Evolutionary conservation across 2,329 filamentous ascomycete genomes (phyloP).

Genomic region (Cercospora sojina): DNA sequence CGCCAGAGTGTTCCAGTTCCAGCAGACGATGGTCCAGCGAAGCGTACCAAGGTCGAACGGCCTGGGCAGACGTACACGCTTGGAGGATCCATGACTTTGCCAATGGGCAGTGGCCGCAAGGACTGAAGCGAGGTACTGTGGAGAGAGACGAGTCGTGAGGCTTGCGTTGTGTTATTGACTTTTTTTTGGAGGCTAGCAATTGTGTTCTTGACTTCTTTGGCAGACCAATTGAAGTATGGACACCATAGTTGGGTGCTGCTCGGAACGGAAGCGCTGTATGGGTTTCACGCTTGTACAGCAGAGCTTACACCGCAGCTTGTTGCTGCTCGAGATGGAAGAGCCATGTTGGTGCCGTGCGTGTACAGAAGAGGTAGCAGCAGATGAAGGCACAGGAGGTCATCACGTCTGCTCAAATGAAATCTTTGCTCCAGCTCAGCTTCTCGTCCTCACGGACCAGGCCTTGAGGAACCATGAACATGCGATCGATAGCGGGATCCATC

Average conservation of each 20-base stretch:
- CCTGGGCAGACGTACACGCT: neutral
- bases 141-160: neutral
- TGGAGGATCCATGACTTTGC: constrained; percentile 3
- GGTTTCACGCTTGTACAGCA: neutral
- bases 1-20: neutral
- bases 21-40: neutral
- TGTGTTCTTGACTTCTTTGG: neutral
- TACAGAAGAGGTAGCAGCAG: neutral
- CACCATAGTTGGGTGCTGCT: neutral
- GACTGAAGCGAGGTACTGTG: neutral
- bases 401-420: neutral
- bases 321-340: neutral
- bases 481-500: neutral
- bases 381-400: neutral
- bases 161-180: neutral
- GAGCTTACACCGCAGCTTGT: neutral
- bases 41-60: neutral
- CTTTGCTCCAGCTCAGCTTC: neutral
- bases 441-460: neutral
- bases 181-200: neutral
- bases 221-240: neutral
- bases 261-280: neutral
- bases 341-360: neutral
- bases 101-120: neutral
- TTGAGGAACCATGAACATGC: neutral